Base-by-base conservation (phyloP, 2,329 filamentous ascomycete genomes). In the Cercospora canescens region DNA sequence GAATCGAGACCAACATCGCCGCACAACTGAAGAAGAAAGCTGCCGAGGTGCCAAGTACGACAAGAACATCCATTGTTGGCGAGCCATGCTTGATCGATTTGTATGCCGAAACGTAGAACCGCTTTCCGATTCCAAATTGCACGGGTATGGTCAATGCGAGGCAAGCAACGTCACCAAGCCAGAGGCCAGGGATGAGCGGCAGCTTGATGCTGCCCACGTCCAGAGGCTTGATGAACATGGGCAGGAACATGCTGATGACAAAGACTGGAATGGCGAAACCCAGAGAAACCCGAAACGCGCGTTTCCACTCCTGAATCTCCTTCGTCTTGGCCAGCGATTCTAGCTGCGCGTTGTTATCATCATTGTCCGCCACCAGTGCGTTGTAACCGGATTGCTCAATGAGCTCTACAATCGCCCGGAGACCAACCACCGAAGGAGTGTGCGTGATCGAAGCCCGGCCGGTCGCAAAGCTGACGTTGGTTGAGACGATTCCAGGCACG, bases 41-140 rank as follows among this genome's bases (percentile, higher is more conserved):
- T 24, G 93, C 91, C 0, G 94, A 96, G 6, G 95, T 99, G 60
- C 95, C 95, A 18, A 99, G 82, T 65, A 97, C 92, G 61, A 99
- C 92, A 24, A 99, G 85, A 1, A 98, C 95, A 76, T 99, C 95
- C 95, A 99, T 99, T 1, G 95, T 99, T 0, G 95, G 94, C 5
- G 94, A 91, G 21, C 89, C 87, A 77, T 99, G 95, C 79, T 91
- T 93, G 72, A 99, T 78, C 1, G 93, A 97, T 77, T 96, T 97
- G 81, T 87, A 98, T n/a, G 94, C 94, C 28, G 93, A 95, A 65
- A 90, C 79, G 77, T 99, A 99, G 78, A 98, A 99, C 14, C 95
- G 91, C 79, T 89, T 93, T 69, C 95, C 95, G 74, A 99, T 92
- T 71, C 95, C 95, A 74, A 99, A 99, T 78, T 99, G 95, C 8